These are phyloP conservation scores for Geranomyces michiganensis DNA, from an alignment of 192 early-diverging fungal genomes.

Conservation along the genomic window DNA sequence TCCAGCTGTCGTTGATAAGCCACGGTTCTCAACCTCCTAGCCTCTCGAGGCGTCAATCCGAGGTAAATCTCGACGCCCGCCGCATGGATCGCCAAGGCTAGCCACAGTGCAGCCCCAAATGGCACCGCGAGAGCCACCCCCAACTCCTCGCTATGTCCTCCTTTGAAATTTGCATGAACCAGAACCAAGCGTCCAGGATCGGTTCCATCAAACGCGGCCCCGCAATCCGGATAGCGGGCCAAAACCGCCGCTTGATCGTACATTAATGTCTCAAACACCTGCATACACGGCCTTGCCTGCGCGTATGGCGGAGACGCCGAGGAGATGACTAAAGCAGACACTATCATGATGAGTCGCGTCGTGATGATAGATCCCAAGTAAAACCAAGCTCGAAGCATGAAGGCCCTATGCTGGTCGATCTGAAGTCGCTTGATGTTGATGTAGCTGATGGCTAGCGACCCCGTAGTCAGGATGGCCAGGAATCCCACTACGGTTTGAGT, in stretches of 20 bases:
- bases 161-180: slow-evolving; percentile 1
- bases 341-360: too few relatives aligned
- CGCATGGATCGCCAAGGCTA: slow-evolving; percentile 9
- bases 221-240: slow-evolving; percentile 3
- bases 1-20: neutral
- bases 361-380: too few relatives aligned
- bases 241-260: neutral
- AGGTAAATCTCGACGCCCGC: slow-evolving; percentile 7
- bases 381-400: too few relatives aligned
- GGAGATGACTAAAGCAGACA: too few relatives aligned
- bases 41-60: slow-evolving; percentile 4
- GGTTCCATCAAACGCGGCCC: neutral
- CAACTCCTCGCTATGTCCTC: neutral
- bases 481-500: slow-evolving; percentile 5
- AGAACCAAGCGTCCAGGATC: slow-evolving; percentile 3
- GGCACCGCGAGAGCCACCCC: slow-evolving; percentile 2
- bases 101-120: neutral
- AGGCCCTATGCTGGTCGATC: too few relatives aligned
- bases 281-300: too few relatives aligned
- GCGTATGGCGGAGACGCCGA: too few relatives aligned
- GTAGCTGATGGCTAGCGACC: too few relatives aligned
- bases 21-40: slow-evolving; percentile 1
- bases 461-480: neutral
- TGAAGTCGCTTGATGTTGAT: too few relatives aligned
- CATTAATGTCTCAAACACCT: neutral